Conservation (phyloP, 345 rosid species). For the Populus alba region DNA sequence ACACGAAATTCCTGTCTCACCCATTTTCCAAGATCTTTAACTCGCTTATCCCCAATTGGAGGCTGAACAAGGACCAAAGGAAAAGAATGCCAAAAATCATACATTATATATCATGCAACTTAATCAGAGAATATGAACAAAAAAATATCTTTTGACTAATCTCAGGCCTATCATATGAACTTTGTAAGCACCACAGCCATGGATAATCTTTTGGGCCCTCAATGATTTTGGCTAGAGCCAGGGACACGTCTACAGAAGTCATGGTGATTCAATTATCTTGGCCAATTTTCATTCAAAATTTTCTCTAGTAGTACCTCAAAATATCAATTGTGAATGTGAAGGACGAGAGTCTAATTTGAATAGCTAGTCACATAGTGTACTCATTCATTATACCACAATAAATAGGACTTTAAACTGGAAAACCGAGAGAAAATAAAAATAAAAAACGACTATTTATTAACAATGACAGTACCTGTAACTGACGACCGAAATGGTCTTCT, state of each 20-base stretch:
- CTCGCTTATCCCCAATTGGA: constrained; percentile 76
- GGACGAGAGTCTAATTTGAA: neutral
- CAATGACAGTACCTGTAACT: constrained; percentile 60
- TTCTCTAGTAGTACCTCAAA: neutral
- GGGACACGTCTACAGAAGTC: neutral
- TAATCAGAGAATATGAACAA: neutral
- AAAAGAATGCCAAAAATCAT: neutral
- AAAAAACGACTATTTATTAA: neutral
- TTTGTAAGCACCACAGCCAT: neutral
- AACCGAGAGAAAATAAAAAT: neutral
- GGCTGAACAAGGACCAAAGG: constrained; percentile 46
- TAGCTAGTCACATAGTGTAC: neutral
- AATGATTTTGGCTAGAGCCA: neutral
- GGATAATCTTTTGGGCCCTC: neutral
- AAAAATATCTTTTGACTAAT: neutral
- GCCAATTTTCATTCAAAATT: neutral
- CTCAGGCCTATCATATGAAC: neutral
- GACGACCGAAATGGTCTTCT: constrained; percentile 74
- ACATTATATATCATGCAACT: neutral
- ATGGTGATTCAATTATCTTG: neutral
- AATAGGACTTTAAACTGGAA: neutral
- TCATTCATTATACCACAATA: neutral
- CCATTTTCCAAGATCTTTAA: constrained; percentile 79
- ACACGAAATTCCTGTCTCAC: constrained; percentile 59
- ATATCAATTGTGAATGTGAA: neutral